These are phyloP conservation scores for Sicyos baderoa DNA, from an alignment of 306 rosid genomes.

Conservation along the genomic window DNA sequence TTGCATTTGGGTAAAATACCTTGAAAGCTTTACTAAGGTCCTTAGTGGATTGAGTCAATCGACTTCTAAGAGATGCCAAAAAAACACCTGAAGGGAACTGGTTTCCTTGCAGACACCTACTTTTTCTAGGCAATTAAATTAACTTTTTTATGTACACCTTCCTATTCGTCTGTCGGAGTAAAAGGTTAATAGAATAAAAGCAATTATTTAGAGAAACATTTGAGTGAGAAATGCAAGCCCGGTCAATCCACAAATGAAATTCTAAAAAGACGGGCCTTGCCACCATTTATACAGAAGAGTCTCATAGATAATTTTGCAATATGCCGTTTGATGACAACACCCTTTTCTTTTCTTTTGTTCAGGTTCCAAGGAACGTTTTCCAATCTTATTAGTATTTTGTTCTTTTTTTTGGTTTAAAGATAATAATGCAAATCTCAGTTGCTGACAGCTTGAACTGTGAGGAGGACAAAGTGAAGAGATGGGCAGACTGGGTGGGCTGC, in stretches of 20 bases:
- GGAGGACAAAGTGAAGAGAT: no score
- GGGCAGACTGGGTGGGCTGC: no score
- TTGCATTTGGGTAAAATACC: not conserved
- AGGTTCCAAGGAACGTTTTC: no score
- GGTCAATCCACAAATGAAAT: not conserved
- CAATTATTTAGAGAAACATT: not conserved
- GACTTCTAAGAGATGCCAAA: not conserved
- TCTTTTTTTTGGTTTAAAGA: no score
- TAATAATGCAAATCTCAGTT: no score
- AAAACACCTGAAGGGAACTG: not conserved
- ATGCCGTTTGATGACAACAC: not conserved
- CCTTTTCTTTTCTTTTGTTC: no score
- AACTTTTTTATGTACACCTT: not conserved
- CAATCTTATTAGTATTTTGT: no score
- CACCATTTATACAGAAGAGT: not conserved
- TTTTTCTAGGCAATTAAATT: not conserved
- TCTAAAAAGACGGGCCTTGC: not conserved
- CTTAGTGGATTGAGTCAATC: not conserved
- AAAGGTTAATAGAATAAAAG: not conserved
- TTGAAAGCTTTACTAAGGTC: not conserved
- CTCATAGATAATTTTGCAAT: not conserved
- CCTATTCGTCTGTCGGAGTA: not conserved
- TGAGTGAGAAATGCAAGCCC: not conserved
- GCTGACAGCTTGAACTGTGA: no score
- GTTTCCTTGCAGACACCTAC: not conserved